Conservation (phyloP, 2,329 filamentous ascomycete species). For the Blastomyces percursus region DNA sequence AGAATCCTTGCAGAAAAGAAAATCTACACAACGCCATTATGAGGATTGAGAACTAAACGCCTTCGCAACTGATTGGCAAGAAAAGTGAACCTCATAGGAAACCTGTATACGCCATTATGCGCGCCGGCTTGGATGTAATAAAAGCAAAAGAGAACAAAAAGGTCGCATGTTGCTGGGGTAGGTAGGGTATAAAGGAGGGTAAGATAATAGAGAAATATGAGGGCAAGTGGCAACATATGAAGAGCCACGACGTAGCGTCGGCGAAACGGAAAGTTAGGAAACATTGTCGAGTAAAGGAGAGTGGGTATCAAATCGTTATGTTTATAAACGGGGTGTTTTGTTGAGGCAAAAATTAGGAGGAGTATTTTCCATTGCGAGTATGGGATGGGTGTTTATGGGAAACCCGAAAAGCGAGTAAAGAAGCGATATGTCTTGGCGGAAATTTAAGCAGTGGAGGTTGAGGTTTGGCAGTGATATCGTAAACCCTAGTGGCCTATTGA, state of each 20-base stretch:
- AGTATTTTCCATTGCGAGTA: background rate
- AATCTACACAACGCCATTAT: background rate
- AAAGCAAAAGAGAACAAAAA: background rate
- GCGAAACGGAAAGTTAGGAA: background rate
- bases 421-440: background rate
- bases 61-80: background rate
- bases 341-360: background rate
- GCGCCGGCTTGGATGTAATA: background rate
- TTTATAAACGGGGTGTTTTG: background rate
- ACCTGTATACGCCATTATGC: background rate
- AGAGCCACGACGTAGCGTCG: background rate
- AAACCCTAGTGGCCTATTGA: constrained; percentile 10
- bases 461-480: too few relatives aligned
- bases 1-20: background rate
- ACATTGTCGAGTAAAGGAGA: background rate
- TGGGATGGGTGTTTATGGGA: too few relatives aligned
- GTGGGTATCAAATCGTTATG: background rate
- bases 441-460: background rate
- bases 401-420: background rate
- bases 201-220: background rate
- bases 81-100: background rate
- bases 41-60: constrained; percentile 1
- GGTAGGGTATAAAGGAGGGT: background rate
- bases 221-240: background rate
- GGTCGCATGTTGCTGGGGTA: background rate